These are phyloP conservation scores for Calycina marina DNA, from an alignment of 2,329 filamentous ascomycete genomes.

Conservation along the genomic window DNA sequence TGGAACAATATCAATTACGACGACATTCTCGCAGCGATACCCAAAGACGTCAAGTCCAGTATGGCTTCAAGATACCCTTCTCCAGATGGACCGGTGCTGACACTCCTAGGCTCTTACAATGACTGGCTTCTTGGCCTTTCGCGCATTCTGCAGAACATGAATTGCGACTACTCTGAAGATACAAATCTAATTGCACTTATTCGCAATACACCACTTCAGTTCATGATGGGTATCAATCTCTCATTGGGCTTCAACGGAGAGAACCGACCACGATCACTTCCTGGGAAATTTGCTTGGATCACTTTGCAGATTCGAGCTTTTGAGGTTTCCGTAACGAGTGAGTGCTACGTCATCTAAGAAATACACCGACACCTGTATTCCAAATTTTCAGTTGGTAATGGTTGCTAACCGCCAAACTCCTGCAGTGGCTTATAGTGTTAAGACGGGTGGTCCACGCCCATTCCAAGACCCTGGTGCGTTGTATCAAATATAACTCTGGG, in stretches of 20 bases:
- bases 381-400: too few relatives aligned
- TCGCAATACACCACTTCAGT: conserved; percentile 56
- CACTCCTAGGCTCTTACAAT: conserved; percentile 39
- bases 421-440: too few relatives aligned
- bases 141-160: conserved; percentile 52
- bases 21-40: conserved; percentile 54
- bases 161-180: conserved; percentile 72
- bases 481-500: too few relatives aligned
- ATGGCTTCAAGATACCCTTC: too few relatives aligned
- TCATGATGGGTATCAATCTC: conserved; percentile 65
- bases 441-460: conserved; percentile 40
- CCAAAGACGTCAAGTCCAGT: conserved; percentile 22
- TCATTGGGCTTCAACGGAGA: conserved; percentile 61
- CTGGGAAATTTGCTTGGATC: conserved; percentile 61
- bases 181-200: conserved; percentile 57
- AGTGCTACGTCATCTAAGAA: too few relatives aligned
- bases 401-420: too few relatives aligned
- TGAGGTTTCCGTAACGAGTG: conserved; percentile 43
- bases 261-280: conserved; percentile 43
- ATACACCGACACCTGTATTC: too few relatives aligned
- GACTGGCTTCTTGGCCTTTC: conserved; percentile 54
- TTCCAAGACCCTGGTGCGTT: conserved; percentile 47
- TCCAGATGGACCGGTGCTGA: too few relatives aligned
- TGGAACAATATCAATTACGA: conserved; percentile 47
- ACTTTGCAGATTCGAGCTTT: conserved; percentile 62